Evolutionary conservation across 768 basidiomycete species (phyloP).

Genomic region (Lactarius psammicola): DNA sequence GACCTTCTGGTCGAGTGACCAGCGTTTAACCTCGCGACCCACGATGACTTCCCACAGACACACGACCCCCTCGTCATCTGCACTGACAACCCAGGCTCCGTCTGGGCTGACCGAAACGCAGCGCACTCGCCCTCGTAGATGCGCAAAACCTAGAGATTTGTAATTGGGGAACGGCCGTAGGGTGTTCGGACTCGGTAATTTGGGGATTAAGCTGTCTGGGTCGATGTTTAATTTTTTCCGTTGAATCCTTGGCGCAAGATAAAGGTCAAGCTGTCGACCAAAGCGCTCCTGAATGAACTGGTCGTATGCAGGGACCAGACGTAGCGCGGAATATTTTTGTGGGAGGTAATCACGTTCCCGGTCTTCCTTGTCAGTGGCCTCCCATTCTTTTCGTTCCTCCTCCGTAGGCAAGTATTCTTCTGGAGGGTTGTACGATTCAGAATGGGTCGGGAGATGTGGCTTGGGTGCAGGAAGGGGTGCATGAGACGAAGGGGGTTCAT

Average conservation of each 20-base stretch:
- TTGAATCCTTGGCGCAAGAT: constrained; percentile 91
- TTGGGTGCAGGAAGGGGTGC: constrained; percentile 94
- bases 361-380: constrained; percentile 81
- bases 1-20: constrained; percentile 78
- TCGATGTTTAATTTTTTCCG: constrained; percentile 87
- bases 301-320: constrained; percentile 89
- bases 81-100: constrained; percentile 88
- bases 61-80: constrained; percentile 84
- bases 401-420: constrained; percentile 91
- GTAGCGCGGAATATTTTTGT: constrained; percentile 77
- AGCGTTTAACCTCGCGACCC: constrained; percentile 83
- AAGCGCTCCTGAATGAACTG: constrained; percentile 93
- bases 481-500: constrained; percentile 66
- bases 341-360: constrained; percentile 88
- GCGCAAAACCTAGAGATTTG: constrained; percentile 66
- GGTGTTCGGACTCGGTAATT: constrained; percentile 88
- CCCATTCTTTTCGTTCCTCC: constrained; percentile 80
- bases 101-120: constrained; percentile 81
- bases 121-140: constrained; percentile 65
- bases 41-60: constrained; percentile 90
- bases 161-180: constrained; percentile 94
- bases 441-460: constrained; percentile 80
- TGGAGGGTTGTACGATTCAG: constrained; percentile 99
- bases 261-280: constrained; percentile 90
- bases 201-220: constrained; percentile 87